These are phyloP conservation scores for Diaporthe sp. DNA, from an alignment of 2,329 filamentous ascomycete genomes.

Conservation along the genomic window DNA sequence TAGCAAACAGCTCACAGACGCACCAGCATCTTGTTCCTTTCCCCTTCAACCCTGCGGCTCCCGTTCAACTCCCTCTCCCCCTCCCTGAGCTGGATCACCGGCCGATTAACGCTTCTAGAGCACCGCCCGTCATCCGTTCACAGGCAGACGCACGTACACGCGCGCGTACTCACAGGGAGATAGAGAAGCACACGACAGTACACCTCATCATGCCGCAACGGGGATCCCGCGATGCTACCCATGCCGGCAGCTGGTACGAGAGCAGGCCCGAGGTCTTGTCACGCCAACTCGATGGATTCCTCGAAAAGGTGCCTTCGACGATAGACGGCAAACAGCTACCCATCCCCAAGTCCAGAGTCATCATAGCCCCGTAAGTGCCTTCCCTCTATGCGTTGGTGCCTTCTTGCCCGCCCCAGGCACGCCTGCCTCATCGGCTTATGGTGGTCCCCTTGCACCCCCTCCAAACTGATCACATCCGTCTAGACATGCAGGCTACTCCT, in stretches of 20 bases:
- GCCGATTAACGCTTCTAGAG: background rate
- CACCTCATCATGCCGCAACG: slow-evolving; percentile 46
- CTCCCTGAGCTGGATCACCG: background rate
- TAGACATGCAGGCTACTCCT: slow-evolving; percentile 94
- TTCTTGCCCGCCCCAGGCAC: slow-evolving; percentile 30
- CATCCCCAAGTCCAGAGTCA: slow-evolving; percentile 79
- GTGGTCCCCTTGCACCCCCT: background rate
- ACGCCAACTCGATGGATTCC: slow-evolving; percentile 79
- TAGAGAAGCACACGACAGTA: background rate
- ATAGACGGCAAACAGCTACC: slow-evolving; percentile 75
- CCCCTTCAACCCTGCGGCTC: background rate
- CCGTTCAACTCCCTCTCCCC: no score
- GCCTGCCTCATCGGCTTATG: background rate
- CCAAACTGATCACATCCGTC: slow-evolving; percentile 23
- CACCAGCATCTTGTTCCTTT: background rate
- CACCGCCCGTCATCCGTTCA: background rate
- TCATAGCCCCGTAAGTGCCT: slow-evolving; percentile 89
- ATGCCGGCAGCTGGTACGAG: slow-evolving; percentile 92
- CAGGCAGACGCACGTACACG: background rate
- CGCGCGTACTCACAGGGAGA: no score
- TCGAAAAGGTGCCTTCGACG: slow-evolving; percentile 77
- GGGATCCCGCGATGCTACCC: slow-evolving; percentile 69
- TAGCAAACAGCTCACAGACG: background rate
- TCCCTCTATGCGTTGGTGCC: slow-evolving; percentile 13
- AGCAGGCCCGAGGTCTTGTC: slow-evolving; percentile 71